Evolutionary conservation across 2,329 filamentous ascomycete species (phyloP).

Genomic region (Aspergillus fumigatiaffinis): DNA sequence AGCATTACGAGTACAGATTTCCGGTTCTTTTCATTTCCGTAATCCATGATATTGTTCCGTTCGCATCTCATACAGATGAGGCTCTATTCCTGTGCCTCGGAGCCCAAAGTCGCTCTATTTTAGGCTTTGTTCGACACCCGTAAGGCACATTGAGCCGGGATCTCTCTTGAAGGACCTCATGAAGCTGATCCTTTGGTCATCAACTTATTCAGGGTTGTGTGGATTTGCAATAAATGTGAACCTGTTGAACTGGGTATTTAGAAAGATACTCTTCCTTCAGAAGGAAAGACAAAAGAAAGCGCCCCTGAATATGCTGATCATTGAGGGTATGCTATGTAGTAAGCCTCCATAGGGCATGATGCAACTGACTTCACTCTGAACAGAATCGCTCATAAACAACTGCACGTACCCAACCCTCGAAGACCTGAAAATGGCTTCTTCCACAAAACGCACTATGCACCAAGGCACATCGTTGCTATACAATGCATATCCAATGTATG

Average conservation of each 20-base stretch:
- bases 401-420: background rate
- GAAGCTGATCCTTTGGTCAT: background rate
- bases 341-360: background rate
- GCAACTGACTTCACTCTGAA: background rate
- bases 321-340: no score
- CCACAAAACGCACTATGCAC: background rate
- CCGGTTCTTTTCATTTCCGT: background rate
- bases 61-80: no score
- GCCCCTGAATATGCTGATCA: no score
- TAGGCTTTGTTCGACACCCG: background rate
- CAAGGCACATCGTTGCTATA: slow-evolving; percentile 3
- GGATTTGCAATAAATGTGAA: no score
- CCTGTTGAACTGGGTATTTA: no score
- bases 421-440: background rate
- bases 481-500: slow-evolving; percentile 14
- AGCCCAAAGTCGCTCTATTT: background rate
- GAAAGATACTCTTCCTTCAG: no score
- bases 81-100: background rate
- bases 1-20: background rate
- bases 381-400: background rate
- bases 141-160: no score
- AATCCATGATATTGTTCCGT: background rate
- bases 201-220: no score
- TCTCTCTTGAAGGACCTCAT: background rate
- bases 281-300: no score